phyloP scores from a whole-genome alignment of 2,329 filamentous ascomycete species.

The Penicillium sp. region DNA sequence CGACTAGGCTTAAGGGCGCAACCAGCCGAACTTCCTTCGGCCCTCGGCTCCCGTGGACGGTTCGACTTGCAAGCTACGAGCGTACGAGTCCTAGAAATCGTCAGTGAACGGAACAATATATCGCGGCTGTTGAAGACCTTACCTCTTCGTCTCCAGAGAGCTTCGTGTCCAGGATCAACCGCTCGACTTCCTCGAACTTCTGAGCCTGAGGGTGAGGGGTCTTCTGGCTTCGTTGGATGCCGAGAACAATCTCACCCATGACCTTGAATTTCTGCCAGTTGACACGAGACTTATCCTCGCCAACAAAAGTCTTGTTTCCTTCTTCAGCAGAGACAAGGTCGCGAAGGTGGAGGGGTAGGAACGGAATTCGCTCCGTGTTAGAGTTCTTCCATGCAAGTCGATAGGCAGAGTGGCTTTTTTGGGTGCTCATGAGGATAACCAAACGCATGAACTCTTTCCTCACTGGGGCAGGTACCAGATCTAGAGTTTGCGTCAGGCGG shows the following conservation, averaged over 20 bases:
- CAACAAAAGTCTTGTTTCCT: slow-evolving; percentile 86
- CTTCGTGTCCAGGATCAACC: slow-evolving; percentile 76
- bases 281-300: slow-evolving; percentile 68
- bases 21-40: slow-evolving; percentile 47
- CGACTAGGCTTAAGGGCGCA: slow-evolving; percentile 34
- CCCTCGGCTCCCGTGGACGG: slow-evolving; percentile 43
- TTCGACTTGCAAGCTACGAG: slow-evolving; percentile 57
- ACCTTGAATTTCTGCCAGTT: slow-evolving; percentile 99
- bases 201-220: slow-evolving; percentile 72
- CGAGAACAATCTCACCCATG: slow-evolving; percentile 84
- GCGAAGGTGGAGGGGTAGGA: slow-evolving; percentile 82
- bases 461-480: slow-evolving; percentile 67
- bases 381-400: slow-evolving; percentile 98
- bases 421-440: slow-evolving; percentile 86
- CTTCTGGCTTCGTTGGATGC: slow-evolving; percentile 88
- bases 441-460: slow-evolving; percentile 85
- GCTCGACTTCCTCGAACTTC: slow-evolving; percentile 67
- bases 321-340: slow-evolving; percentile 91
- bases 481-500: slow-evolving; percentile 74
- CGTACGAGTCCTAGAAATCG: slow-evolving; percentile 54
- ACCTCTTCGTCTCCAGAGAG: slow-evolving; percentile 88
- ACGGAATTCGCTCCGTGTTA: slow-evolving; percentile 83
- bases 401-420: slow-evolving; percentile 91
- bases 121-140: slow-evolving; percentile 33
- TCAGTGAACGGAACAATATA: slow-evolving; percentile 10